Evolutionary conservation across 108 stramenopile species (phyloP), one percentile per base, ranked within the genome.

Genomic region (Phaeodactylum tricornutum): DNA sequence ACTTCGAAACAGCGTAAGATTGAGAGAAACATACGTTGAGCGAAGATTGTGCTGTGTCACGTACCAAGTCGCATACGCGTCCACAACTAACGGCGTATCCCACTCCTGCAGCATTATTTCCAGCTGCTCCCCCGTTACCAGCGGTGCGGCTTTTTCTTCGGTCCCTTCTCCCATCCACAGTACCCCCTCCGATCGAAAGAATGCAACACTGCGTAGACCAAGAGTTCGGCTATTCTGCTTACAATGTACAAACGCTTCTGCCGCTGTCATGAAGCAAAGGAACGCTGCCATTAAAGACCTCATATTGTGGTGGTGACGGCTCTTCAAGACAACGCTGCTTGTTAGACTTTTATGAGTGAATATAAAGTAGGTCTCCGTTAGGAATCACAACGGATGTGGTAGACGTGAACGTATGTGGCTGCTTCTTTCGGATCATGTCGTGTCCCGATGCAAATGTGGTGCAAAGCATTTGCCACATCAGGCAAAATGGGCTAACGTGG

Each of bases 1-100:
- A 42, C 3, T 2, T 38, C 21, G 15, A 30, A 14, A 52, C 12
- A 19, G n/a, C n/a, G n/a, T n/a, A n/a, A 33, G 57, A 55, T 11
- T 17, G 5, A 52, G 23, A 39, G 15, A 39, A 11, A 16, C 16
- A n/a, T 39, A 34, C 33, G 33, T 34, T 34, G 33, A 12, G 8
- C 33, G 33, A 34, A 34, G 33, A 34, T 11, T 8, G 8, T 34
- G 9, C 9, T 7, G 4, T 15, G 21, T 15, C 17, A 60, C 78
- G 43, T 41, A 79, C 78, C 80, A 87, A 12, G 84, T 87, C 2
- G 81, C 85, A 50, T 82, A 87, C n/a, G 85, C 85, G 67, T 87
- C 85, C 11, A 87, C 63, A 0, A 87, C 78, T 9, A 87, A 49
- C 12, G 85, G 85, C 21, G 38, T 36, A 32, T 87, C 85, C 81